Conservation (phyloP, 768 basidiomycete species). For the Termitomyces sp. region DNA sequence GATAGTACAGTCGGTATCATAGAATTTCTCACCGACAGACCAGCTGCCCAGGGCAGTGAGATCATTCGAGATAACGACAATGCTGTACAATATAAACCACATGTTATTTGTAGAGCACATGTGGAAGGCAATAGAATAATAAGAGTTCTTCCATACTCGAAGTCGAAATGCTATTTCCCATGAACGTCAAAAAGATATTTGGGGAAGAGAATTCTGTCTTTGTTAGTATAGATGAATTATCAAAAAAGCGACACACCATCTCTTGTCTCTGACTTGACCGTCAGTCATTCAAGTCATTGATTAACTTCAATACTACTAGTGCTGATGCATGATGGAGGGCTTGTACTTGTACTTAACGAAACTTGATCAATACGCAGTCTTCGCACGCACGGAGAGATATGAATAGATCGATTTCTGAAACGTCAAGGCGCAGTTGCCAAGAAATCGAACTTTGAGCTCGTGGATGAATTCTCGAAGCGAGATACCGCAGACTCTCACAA, state of each 20-base stretch:
- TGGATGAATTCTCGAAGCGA: not conserved
- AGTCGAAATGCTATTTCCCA: not conserved
- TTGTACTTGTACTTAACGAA: not conserved
- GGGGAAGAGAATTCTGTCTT: not conserved
- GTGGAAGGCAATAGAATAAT: too few species aligned
- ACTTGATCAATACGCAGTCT: not conserved
- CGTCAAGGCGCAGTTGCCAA: not conserved
- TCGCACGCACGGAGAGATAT: not conserved
- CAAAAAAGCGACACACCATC: not conserved
- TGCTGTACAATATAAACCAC: constrained; percentile 2
- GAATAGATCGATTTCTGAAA: not conserved
- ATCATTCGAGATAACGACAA: not conserved
- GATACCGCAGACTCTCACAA: not conserved
- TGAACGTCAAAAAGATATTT: not conserved
- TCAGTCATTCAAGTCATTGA: not conserved
- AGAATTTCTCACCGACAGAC: not conserved
- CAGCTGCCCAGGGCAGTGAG: not conserved
- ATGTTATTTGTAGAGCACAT: constrained; percentile 1
- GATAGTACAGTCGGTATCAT: not conserved
- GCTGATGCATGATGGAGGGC: not conserved
- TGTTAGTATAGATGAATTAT: not conserved
- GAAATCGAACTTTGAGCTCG: too few species aligned
- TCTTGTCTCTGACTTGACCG: not conserved
- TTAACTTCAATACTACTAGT: not conserved
- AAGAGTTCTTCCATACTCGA: not conserved